Percentiles rank a stretch among this genome's conserved stretches.
These are phyloP conservation scores for Trametes punicea DNA, from an alignment of 768 basidiomycete genomes.

Conservation along the genomic window DNA sequence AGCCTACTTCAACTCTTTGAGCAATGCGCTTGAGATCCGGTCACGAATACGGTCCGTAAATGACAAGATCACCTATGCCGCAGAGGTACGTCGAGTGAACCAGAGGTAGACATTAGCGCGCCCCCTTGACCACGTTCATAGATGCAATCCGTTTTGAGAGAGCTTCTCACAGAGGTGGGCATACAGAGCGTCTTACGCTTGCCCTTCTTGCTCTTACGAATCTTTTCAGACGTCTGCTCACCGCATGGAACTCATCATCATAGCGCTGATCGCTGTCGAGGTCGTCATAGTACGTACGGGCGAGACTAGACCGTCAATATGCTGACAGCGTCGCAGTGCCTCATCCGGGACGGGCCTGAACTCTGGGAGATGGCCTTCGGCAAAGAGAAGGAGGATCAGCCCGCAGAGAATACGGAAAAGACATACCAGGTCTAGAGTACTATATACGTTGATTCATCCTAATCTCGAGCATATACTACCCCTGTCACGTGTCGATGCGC, in stretches of 20 bases:
- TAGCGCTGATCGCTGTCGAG: conserved; percentile 90
- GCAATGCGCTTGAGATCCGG: conserved; percentile 82
- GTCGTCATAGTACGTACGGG: conserved; percentile 72
- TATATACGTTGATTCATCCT: too few species aligned
- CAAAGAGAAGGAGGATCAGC: conserved; percentile 9
- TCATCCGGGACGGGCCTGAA: conserved; percentile 78
- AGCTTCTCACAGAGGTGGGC: conserved; percentile 79
- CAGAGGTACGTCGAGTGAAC: conserved; percentile 56
- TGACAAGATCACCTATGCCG: conserved; percentile 89
- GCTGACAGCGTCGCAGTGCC: conserved; percentile 42
- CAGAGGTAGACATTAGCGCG: not conserved
- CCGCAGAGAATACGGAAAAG: not conserved
- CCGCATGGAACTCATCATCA: conserved; percentile 95
- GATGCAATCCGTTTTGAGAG: conserved; percentile 85
- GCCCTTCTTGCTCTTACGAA: not conserved
- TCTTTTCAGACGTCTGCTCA: conserved; percentile 71
- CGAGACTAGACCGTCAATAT: not conserved
- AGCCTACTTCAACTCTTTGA: conserved; percentile 85
- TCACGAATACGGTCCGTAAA: conserved; percentile 78
- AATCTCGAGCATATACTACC: not conserved
- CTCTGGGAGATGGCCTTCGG: conserved; percentile 48
- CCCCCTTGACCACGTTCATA: conserved; percentile 27
- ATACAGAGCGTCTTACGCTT: not conserved
- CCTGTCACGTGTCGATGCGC: not conserved
- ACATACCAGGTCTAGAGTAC: not conserved